phyloP scores from a whole-genome alignment of 2,329 filamentous ascomycete species.

The Apiospora arundinis region DNA sequence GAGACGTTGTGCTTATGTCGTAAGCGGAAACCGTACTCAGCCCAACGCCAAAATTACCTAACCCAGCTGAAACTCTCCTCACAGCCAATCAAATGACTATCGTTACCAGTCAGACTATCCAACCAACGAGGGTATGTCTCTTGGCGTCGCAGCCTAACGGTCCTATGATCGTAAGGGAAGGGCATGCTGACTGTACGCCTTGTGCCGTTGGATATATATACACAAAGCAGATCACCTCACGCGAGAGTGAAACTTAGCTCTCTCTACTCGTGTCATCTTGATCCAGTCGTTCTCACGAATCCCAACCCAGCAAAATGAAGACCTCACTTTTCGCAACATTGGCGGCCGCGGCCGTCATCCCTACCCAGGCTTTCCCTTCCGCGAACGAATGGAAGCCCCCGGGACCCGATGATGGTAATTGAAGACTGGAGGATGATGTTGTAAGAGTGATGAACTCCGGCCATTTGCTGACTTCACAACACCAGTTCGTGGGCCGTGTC shows the following conservation, averaged over 20 bases:
- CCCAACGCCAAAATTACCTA: neutral
- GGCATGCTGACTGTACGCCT: neutral
- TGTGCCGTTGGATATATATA: neutral
- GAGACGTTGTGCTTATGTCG: neutral
- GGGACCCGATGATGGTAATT: neutral
- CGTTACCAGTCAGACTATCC: neutral
- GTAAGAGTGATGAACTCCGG: neutral
- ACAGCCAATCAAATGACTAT: neutral
- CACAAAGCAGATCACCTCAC: neutral
- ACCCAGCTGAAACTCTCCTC: neutral
- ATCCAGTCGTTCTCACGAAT: neutral
- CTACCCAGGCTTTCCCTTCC: neutral
- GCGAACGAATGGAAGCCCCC: neutral
- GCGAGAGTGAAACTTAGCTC: neutral
- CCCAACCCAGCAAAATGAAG: neutral
- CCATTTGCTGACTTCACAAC: neutral
- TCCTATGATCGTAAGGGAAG: neutral
- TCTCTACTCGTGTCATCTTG: neutral
- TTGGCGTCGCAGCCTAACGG: neutral
- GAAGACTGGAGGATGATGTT: neutral
- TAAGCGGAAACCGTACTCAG: neutral
- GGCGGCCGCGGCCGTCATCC: neutral
- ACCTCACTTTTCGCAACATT: neutral
- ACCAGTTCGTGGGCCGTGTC: conserved; percentile 31
- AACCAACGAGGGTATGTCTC: neutral